A percentile compares a stretch with the other conserved stretches of the same genome.
phyloP scores from a whole-genome alignment of 352 stramenopile species.

The Phytophthora podocarpi region DNA sequence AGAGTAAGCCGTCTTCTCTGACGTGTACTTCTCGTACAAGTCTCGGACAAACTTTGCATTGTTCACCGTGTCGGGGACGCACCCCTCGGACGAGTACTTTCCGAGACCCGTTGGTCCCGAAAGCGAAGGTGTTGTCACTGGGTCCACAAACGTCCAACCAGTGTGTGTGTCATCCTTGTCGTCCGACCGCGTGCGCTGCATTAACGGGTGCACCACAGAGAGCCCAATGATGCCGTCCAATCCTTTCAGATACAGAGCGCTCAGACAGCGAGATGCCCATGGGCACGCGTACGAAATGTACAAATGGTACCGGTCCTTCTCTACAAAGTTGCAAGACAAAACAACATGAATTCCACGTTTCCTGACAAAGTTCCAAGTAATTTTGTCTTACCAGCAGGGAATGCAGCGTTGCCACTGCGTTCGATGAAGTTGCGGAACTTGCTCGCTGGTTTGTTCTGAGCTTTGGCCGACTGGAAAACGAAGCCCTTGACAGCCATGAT shows the following conservation, averaged over 20 bases:
- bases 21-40: conserved; percentile 78
- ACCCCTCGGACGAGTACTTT: conserved; percentile 40
- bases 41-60: conserved; percentile 76
- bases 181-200: conserved; percentile 64
- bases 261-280: conserved; percentile 53
- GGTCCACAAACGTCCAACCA: conserved; percentile 87
- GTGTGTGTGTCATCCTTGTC: conserved; percentile 72
- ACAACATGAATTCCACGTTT: neutral
- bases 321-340: conserved; percentile 3
- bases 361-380: neutral
- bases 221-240: conserved; percentile 89
- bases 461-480: conserved; percentile 12
- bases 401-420: conserved; percentile 13
- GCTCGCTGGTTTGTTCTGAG: conserved; percentile 19
- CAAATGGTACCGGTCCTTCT: conserved; percentile 77
- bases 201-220: conserved; percentile 73
- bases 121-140: conserved; percentile 41
- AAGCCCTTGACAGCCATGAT: conserved; percentile 12
- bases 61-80: conserved; percentile 63
- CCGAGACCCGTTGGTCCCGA: conserved; percentile 35
- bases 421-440: conserved; percentile 42
- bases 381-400: conserved; percentile 28
- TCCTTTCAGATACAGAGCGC: conserved; percentile 87
- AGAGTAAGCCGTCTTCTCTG: conserved; percentile 83
- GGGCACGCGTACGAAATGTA: conserved; percentile 94